Percentiles rank a stretch among this genome's conserved stretches.
Conservation (phyloP, 176 grass and related monocot species). For the Hsuehochloa calcarea region DNA sequence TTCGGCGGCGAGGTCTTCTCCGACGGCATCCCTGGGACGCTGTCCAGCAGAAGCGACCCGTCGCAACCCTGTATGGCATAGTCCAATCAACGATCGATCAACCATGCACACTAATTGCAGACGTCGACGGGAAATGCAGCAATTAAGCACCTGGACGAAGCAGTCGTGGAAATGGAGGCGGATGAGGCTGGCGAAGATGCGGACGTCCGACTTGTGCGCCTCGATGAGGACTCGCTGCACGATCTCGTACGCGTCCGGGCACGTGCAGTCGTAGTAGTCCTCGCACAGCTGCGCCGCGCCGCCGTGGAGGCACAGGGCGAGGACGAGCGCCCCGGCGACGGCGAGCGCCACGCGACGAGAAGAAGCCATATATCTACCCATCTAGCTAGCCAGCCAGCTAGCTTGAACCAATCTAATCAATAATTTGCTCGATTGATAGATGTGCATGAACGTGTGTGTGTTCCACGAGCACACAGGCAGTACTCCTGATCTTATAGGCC, state of each 20-base stretch:
- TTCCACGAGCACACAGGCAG: neutral
- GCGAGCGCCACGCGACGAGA: neutral
- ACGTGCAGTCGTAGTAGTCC: slow-evolving; percentile 57
- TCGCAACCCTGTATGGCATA: slow-evolving; percentile 57
- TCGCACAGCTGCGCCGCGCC: slow-evolving; percentile 40
- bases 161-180: slow-evolving; percentile 86
- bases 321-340: neutral
- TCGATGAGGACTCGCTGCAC: slow-evolving; percentile 44
- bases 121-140: no score
- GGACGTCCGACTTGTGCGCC: slow-evolving; percentile 48
- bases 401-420: no score
- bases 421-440: neutral
- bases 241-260: slow-evolving; percentile 52
- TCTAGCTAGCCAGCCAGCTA: no score
- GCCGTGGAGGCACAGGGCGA: neutral
- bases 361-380: neutral
- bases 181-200: slow-evolving; percentile 75
- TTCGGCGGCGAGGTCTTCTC: slow-evolving; percentile 65
- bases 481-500: neutral
- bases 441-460: neutral
- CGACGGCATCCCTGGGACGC: slow-evolving; percentile 30
- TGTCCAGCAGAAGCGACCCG: slow-evolving; percentile 67
- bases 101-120: neutral
- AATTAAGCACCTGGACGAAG: slow-evolving; percentile 40
- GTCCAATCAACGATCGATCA: no score